Evolutionary conservation across 345 rosid species (phyloP).

Genomic region (Eucalyptus erythrocorys): DNA sequence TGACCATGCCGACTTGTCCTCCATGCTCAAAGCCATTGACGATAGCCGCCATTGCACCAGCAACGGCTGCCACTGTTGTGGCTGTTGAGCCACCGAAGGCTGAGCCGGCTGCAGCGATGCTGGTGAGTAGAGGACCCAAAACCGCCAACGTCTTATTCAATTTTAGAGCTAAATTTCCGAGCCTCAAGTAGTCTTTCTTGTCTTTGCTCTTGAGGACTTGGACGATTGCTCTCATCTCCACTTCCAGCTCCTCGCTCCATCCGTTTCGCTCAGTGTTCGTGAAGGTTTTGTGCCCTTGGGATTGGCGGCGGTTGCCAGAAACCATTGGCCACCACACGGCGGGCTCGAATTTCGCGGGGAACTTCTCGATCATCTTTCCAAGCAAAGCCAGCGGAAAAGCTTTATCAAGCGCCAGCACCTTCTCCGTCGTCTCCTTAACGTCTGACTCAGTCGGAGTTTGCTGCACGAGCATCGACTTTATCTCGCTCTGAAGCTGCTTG

Average conservation of each 20-base stretch:
- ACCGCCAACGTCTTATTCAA: constrained; percentile 35
- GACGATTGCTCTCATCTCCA: constrained; percentile 24
- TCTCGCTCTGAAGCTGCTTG: constrained; percentile 7
- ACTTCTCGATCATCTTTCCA: constrained; percentile 24
- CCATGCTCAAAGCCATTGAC: constrained; percentile 33
- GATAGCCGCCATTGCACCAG: constrained; percentile 19
- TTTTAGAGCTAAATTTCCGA: constrained; percentile 24
- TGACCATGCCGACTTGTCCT: constrained; percentile 42
- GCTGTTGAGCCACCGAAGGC: constrained; percentile 5
- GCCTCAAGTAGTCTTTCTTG: constrained; percentile 20
- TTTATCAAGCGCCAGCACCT: constrained; percentile 14
- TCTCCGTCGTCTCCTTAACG: constrained; percentile 5
- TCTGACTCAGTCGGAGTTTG: background rate
- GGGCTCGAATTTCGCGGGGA: constrained; percentile 8
- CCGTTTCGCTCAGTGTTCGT: background rate
- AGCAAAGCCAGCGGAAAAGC: constrained; percentile 31
- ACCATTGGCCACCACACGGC: constrained; percentile 22
- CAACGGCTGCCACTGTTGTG: constrained; percentile 3
- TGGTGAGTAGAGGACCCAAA: constrained; percentile 23
- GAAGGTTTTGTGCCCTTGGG: too few relatives aligned
- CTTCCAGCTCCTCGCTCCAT: constrained; percentile 20
- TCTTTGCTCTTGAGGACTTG: constrained; percentile 20
- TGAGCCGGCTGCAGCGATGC: constrained; percentile 22
- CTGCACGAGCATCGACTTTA: constrained; percentile 4
- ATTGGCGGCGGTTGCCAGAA: background rate